Conservation (phyloP, 352 stramenopile species). For the Nothophytophthora sp. region DNA sequence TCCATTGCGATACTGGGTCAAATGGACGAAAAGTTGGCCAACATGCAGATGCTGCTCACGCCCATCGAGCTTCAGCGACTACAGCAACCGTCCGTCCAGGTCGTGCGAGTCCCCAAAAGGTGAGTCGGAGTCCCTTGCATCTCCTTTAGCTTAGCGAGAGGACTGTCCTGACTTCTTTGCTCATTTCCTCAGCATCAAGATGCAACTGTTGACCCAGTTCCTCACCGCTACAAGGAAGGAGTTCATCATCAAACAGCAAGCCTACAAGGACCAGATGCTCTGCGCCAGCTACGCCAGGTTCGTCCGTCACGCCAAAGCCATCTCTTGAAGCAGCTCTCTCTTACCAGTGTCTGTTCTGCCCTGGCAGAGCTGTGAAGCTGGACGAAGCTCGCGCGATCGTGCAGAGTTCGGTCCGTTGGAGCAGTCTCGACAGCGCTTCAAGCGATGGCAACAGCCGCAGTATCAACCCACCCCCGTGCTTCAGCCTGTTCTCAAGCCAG, state of each 20-base stretch:
- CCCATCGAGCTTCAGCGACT: constrained; percentile 78
- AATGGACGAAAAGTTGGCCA: constrained; percentile 65
- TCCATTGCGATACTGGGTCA: constrained; percentile 40
- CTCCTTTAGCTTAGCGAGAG: background rate
- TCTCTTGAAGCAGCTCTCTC: background rate
- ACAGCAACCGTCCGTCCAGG: constrained; percentile 54
- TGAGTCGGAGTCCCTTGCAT: constrained; percentile 2
- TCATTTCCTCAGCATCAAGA: constrained; percentile 47
- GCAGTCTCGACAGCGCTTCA: constrained; percentile 1
- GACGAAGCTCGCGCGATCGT: constrained; percentile 77
- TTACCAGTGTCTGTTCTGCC: background rate
- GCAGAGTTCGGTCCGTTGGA: constrained; percentile 50
- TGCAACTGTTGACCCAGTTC: constrained; percentile 50
- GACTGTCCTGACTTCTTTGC: background rate
- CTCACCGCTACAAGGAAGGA: constrained; percentile 42
- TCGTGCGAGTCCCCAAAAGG: constrained; percentile 75
- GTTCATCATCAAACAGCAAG: constrained; percentile 40
- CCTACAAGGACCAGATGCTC: constrained; percentile 49
- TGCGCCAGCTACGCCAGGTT: constrained; percentile 57
- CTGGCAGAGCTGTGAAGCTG: constrained; percentile 51
- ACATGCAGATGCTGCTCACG: constrained; percentile 78
- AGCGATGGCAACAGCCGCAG: constrained; percentile 11
- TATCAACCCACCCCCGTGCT: constrained; percentile 30
- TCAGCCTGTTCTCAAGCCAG: constrained; percentile 50
- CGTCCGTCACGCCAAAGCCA: background rate